Base-by-base conservation (phyloP, 2,329 filamentous ascomycete species). In the Thielaviopsis punctulata region DNA sequence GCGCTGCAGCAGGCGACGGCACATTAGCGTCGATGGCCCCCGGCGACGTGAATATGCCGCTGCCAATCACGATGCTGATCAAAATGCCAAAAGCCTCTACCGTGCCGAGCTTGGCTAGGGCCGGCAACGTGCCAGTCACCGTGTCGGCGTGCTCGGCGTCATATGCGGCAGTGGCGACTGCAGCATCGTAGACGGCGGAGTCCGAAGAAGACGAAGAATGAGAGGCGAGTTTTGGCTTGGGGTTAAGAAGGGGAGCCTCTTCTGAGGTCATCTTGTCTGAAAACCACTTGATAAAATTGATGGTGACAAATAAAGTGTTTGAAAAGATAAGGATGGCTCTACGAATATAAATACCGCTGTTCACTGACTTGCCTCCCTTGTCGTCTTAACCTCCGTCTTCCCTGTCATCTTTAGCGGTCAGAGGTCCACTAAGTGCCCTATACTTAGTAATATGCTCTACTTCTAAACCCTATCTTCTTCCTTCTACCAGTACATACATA, bases 41-140 rank as follows among this genome's bases (percentile, higher is more conserved):
- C 0, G 78, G 78, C 1, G 77, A 80, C 0, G 79, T 80, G 58
- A 82, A 82, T 18, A 82, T 73, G 30, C 79, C 78, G 50, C 74
- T 77, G 7, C 79, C 79, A 47, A 82, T 79, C 51, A 80, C 77
- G 55, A 81, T 76, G 58, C 75, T 76, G 55, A 81, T 72, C 41
- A 81, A 68, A 46, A 82, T 76, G 21, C 73, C 75, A 56, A 80
- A 80, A 0, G 71, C 71, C 57, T 74, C 71, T 24, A 68, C 52
- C 9, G 70, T 62, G 23, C 69, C 71, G 4, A 73, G 68, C 56
- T 68, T 71, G n/a, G 66, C 64, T 12, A 9, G 44, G 1, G 50
- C 10, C 44, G 8, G 13, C 19, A n/a, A 13, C 23, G 45, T 8
- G 24, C 18, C 45, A 15, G 21, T 18, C 4, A 15, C 24, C 9